These are phyloP conservation scores for Crithidia fasciculata DNA, from an alignment of 208 protist species.

Conservation along the genomic window DNA sequence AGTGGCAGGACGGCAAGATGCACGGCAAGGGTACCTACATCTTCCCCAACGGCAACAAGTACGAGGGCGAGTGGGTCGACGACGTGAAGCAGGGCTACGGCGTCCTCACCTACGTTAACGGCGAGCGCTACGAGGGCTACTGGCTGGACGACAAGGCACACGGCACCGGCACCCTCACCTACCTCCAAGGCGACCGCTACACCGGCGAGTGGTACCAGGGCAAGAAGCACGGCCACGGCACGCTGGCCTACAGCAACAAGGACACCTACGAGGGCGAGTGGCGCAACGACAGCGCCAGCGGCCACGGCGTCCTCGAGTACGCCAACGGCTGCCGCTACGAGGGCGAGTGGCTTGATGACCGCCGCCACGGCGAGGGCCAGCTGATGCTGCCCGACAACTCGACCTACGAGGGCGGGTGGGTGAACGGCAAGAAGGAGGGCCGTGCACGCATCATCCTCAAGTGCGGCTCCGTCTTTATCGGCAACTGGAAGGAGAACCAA, in stretches of 20 bases:
- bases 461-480: slow-evolving; percentile 87
- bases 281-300: slow-evolving; percentile 83
- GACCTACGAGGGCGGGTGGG: slow-evolving; percentile 89
- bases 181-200: slow-evolving; percentile 92
- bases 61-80: slow-evolving; percentile 94
- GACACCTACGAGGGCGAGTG: slow-evolving; percentile 93
- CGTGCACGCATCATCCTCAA: slow-evolving; percentile 90
- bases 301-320: slow-evolving; percentile 88
- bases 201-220: slow-evolving; percentile 91
- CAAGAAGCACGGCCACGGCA: slow-evolving; percentile 90
- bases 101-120: slow-evolving; percentile 89
- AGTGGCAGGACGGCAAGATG: slow-evolving; percentile 93
- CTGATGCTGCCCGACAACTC: slow-evolving; percentile 84
- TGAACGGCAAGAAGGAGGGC: slow-evolving; percentile 90
- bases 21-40: slow-evolving; percentile 93
- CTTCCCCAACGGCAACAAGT: slow-evolving; percentile 95
- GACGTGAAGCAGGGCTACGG: slow-evolving; percentile 94
- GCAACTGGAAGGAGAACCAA: slow-evolving; percentile 89
- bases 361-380: slow-evolving; percentile 83
- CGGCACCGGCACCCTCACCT: slow-evolving; percentile 89
- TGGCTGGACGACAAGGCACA: slow-evolving; percentile 92
- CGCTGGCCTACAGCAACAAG: slow-evolving; percentile 91
- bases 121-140: slow-evolving; percentile 89
- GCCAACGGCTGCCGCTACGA: slow-evolving; percentile 92
- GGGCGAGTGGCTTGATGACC: slow-evolving; percentile 87